phyloP scores from a whole-genome alignment of 106 monocot species.

The Platanthera guangdongensis region DNA sequence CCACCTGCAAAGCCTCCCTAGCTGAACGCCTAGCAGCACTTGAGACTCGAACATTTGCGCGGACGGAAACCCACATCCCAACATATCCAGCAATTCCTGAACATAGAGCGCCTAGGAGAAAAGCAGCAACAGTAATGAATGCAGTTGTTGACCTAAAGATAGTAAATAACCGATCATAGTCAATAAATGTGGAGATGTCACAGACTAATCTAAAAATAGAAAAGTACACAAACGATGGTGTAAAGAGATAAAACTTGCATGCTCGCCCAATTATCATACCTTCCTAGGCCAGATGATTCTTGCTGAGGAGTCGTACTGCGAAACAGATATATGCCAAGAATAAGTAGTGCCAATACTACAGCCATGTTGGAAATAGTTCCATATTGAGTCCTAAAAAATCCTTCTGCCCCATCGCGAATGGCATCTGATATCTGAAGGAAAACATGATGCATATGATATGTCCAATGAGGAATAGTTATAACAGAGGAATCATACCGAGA shows the following conservation, averaged over 20 bases:
- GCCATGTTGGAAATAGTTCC: slow-evolving; percentile 99
- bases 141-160: slow-evolving; percentile 63
- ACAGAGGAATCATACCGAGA: not conserved
- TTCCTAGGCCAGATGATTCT: slow-evolving; percentile 87
- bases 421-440: slow-evolving; percentile 87
- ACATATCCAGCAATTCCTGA: slow-evolving; percentile 96
- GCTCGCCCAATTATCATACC: slow-evolving; percentile 22
- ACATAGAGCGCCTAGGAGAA: slow-evolving; percentile 92
- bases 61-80: slow-evolving; percentile 99
- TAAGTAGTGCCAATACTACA: slow-evolving; percentile 71
- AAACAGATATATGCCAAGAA: slow-evolving; percentile 84
- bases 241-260: not conserved
- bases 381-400: slow-evolving; percentile 95
- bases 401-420: slow-evolving; percentile 98
- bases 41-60: slow-evolving; percentile 96
- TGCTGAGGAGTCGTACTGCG: slow-evolving; percentile 84
- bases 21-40: slow-evolving; percentile 98
- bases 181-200: not conserved
- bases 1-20: slow-evolving; percentile 94
- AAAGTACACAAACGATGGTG: not conserved
- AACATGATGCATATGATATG: slow-evolving; percentile 3
- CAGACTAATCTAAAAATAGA: not conserved
- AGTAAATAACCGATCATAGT: slow-evolving; percentile 3
- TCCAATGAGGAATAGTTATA: slow-evolving; percentile 4
- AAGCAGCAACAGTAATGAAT: slow-evolving; percentile 84